Conservation (phyloP, 208 protist genomes). For the Leishmania lainsoni region DNA sequence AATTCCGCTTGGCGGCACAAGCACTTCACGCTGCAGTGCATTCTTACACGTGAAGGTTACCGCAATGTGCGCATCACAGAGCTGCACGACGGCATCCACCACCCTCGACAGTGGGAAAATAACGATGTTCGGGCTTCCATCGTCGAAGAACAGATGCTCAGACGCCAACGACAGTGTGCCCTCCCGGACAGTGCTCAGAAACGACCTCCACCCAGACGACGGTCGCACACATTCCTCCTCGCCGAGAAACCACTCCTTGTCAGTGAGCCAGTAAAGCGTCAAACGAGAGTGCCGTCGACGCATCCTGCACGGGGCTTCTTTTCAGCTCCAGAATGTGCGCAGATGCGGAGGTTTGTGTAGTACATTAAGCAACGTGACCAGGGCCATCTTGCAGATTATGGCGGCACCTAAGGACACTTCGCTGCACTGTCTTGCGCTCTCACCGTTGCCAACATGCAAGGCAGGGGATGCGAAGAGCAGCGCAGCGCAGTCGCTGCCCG, state of each 20-base stretch:
- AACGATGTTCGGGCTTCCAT: constrained; percentile 12
- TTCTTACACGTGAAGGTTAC: constrained; percentile 20
- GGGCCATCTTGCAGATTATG: not conserved
- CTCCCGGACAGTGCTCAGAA: constrained; percentile 4
- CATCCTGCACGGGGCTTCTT: not conserved
- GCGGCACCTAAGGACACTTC: not conserved
- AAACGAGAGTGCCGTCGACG: constrained; percentile 6
- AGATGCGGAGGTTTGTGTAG: not conserved
- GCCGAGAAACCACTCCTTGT: constrained; percentile 38
- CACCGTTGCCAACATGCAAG: not conserved
- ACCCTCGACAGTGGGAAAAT: constrained; percentile 16
- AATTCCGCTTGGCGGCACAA: not conserved
- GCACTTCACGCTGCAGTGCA: constrained; percentile 12
- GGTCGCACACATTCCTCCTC: constrained; percentile 14
- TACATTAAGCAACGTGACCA: not conserved
- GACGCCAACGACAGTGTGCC: constrained; percentile 33
- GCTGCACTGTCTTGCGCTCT: not conserved
- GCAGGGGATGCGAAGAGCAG: not conserved
- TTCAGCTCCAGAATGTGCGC: not conserved
- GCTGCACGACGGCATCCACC: not conserved
- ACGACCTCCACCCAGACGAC: constrained; percentile 13
- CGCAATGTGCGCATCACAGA: not conserved
- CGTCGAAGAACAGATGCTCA: constrained; percentile 38
- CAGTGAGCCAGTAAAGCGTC: constrained; percentile 42
- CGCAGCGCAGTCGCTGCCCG: not conserved